Evolutionary conservation across 495 filamentous ascomycete genomes (phyloP), one percentile per base, ranked within the genome.

Genomic region (Aspergillus leporis): DNA sequence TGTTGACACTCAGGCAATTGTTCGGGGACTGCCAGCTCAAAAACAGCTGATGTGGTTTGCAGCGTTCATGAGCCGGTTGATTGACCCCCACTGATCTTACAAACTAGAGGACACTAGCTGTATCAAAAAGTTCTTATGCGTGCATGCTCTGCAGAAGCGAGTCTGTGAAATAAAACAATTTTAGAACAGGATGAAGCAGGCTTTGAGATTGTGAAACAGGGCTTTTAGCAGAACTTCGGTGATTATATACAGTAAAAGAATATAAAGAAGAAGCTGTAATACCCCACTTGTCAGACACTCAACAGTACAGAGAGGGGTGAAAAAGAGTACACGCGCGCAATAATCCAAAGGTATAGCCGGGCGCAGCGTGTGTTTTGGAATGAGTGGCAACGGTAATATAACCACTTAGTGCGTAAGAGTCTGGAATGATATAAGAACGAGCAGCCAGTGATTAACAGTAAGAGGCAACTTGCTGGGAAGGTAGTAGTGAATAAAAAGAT

Each of bases 41-140:
- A 69, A 66, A 19, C 55, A 66, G 28, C 56, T 76, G 12, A 71
- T 76, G 58, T 61, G 57, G 21, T 68, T 70, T 53, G 62, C 66
- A 41, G 66, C 53, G 45, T 73, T 50, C 5, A 70, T 74, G 53
- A 75, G 69, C 65, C 60, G 59, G 19, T 75, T 59, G n/a, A 77
- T 76, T 51, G 62, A 78, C 58, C 70, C 64, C 32, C 51, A 58
- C n/a, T 65, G 63, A 51, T 72, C 67, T 8, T 66, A 62, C 23
- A 51, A 56, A 45, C 57, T 69, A 12, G 25, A 62, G 14, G 53
- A 69, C 53, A 59, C 52, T 12, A 64, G 56, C 46, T 61, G 30
- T 67, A 50, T 67, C 21, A 67, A 67, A 45, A 28, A 64, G 5
- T 51, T 67, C 51, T 47, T 60, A 19, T 16, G 56, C 9, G 46